Percentiles rank a stretch among this genome's conserved stretches.
Evolutionary conservation across 2,329 filamentous ascomycete species (phyloP).

Genomic region (Epichloe gansuensis): DNA sequence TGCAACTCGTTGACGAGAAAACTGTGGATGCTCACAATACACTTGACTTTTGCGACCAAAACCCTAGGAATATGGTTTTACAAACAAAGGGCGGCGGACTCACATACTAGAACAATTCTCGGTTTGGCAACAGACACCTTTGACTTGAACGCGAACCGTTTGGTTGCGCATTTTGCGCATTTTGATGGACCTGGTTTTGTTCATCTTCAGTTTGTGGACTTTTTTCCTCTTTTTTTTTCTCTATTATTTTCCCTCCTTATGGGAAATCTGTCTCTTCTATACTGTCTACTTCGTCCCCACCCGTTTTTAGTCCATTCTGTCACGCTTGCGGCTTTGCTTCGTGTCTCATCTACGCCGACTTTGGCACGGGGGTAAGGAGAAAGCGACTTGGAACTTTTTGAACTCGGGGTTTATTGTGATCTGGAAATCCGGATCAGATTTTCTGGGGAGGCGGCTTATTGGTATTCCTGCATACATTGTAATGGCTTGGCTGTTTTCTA

Average conservation of each 20-base stretch:
- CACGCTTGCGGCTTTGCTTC: background rate
- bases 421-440: background rate
- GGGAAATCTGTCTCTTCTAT: background rate
- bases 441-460: background rate
- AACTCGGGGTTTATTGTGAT: background rate
- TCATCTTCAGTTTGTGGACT: background rate
- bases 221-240: background rate
- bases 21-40: conserved; percentile 2
- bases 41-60: conserved; percentile 2
- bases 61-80: conserved; percentile 2
- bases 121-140: conserved; percentile 12
- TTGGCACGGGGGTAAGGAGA: background rate
- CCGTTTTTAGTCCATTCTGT: no score
- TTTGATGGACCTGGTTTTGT: background rate
- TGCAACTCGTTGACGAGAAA: conserved; percentile 12
- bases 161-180: background rate
- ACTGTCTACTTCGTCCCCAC: background rate
- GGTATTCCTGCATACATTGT: conserved; percentile 4
- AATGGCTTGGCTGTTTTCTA: conserved; percentile 7
- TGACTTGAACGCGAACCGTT: background rate
- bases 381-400: background rate
- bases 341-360: background rate
- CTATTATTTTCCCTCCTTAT: background rate
- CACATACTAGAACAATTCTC: conserved; percentile 7
- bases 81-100: conserved; percentile 3